Base-by-base conservation (phyloP, 768 basidiomycete species). In the Termitomyces sp. region DNA sequence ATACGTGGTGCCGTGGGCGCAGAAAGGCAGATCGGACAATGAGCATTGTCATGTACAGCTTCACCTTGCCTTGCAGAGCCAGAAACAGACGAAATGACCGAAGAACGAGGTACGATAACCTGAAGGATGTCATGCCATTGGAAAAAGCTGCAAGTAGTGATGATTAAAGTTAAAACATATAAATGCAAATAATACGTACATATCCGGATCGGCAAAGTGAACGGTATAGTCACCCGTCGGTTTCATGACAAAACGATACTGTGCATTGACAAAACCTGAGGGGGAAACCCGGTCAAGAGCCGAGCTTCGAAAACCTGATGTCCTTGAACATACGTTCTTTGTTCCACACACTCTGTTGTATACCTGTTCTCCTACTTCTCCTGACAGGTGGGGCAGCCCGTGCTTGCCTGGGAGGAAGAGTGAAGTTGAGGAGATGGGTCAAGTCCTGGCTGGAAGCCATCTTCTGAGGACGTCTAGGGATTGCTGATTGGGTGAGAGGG, bases 91-190 rank as follows among this genome's bases (percentile, higher is more conserved):
- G 86, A 82, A 53, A 90, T 77, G 41, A 88, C 84, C 55, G 89
- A 89, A 54, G 85, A 81, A 59, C 90, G 90, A 54, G 94, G 91
- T 64, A 98, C 86, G 67, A 98, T 85, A 60, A 99, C 85, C 72
- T 99, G 97, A 9, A 97, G 77, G 64, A 99, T 90, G 72, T 98
- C 93, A 18, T 90, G 84, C 94, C 94, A 97, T 77, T 94, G 92
- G 70, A 96, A 92, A 75, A 89, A 94, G 66, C 94, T 97, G 59
- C 44, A 54, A 55, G 56, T 43, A n/a, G 46, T 47, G 14, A 37
- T 29, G 14, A 51, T 22, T 12, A 29, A 10, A 6, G 24, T 10
- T 41, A 2, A 4, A 26, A 26, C 27, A 22, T 42, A 31, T 13
- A 18, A 36, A 20, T 20, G 5, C 13, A 29, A 20, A 47, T 31